Evolutionary conservation across 305 asterid genomes (phyloP), one percentile per base, ranked within the genome.

Genomic region (Fraxinus floribunda): DNA sequence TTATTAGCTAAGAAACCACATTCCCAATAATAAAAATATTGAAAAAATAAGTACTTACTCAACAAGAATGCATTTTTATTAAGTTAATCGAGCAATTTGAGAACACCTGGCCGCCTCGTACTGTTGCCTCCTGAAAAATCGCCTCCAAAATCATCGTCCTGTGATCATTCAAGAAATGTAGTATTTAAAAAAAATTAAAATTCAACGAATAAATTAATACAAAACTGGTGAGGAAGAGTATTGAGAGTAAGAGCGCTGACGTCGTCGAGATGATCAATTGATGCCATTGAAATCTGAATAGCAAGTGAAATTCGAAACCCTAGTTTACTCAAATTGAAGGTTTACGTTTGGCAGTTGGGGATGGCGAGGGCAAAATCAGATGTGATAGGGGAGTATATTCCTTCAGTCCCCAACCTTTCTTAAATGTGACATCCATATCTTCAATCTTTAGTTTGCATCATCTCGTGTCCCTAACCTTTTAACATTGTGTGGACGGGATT

Each of bases 141-240:
- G 74, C 94, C 97, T 15, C 94, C 98, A 82, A 95, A 93, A 86
- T 87, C 93, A 85, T 89, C 91, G 81, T 93, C 97, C 95, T 92
- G 86, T 30, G 49, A 52, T 32, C 80, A 78, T 3, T 30, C 76
- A 74, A 68, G 39, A 49, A 46, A 60, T 3, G 32, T 68, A 62
- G 72, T 3, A 32, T 39, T 71, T 73, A 24, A 5, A 16, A 36
- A 83, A 57, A 32, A 79, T 16, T 8, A 32, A 75, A 84, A 81
- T 13, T 83, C 38, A 68, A 68, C 75, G 20, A 70, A 29, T 26
- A 29, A 70, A 70, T 62, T 62, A 66, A 29, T 70, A 10, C 3
- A 29, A 70, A 70, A 6, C 18, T 4, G 75, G 7, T 10, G 18
- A 30, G 3, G 2, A 70, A 70, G 13, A 30, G 39, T 13, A 26